A percentile compares a stretch with the other conserved stretches of the same genome.
Evolutionary conservation across 1,284 basidiomycete genomes (phyloP).

Genomic region (Boletus semigastroideus): DNA sequence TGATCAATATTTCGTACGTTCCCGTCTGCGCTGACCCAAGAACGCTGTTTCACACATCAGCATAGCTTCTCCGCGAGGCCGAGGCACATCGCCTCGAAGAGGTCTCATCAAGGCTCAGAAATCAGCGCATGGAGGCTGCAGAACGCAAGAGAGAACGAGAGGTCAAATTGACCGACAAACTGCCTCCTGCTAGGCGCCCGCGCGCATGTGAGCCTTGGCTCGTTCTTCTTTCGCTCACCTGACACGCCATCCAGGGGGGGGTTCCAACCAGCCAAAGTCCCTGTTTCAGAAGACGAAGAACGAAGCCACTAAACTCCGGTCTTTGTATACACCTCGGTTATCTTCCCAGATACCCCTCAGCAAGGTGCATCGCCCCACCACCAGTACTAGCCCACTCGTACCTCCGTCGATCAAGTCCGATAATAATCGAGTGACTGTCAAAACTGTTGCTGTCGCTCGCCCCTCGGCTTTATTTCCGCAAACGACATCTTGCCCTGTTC

Average conservation of each 20-base stretch:
- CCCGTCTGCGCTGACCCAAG: background rate
- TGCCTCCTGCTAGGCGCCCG: constrained; percentile 61
- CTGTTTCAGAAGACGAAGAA: constrained; percentile 73
- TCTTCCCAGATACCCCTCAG: constrained; percentile 49
- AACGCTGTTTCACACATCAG: constrained; percentile 7
- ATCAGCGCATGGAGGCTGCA: constrained; percentile 62
- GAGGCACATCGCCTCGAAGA: constrained; percentile 63
- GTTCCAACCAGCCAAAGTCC: constrained; percentile 53
- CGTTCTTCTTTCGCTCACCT: constrained; percentile 4
- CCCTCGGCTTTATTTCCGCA: constrained; percentile 18
- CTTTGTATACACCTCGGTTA: constrained; percentile 52
- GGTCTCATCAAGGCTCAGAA: constrained; percentile 56
- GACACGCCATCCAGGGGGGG: constrained; percentile 43
- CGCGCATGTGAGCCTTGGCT: constrained; percentile 48
- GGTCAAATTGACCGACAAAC: constrained; percentile 65
- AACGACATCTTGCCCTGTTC: constrained; percentile 13
- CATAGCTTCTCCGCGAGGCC: constrained; percentile 46
- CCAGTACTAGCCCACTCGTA: constrained; percentile 36
- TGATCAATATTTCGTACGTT: constrained; percentile 62
- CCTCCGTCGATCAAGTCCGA: constrained; percentile 34
- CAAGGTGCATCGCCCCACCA: constrained; percentile 42
- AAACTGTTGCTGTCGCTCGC: constrained; percentile 40
- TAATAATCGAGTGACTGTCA: constrained; percentile 43
- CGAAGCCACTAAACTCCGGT: constrained; percentile 66
- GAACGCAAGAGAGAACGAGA: constrained; percentile 71